A percentile compares a stretch with the other conserved stretches of the same genome.
These are phyloP conservation scores for Xylaria nigripes DNA, from an alignment of 495 filamentous ascomycete species.

Conservation along the genomic window DNA sequence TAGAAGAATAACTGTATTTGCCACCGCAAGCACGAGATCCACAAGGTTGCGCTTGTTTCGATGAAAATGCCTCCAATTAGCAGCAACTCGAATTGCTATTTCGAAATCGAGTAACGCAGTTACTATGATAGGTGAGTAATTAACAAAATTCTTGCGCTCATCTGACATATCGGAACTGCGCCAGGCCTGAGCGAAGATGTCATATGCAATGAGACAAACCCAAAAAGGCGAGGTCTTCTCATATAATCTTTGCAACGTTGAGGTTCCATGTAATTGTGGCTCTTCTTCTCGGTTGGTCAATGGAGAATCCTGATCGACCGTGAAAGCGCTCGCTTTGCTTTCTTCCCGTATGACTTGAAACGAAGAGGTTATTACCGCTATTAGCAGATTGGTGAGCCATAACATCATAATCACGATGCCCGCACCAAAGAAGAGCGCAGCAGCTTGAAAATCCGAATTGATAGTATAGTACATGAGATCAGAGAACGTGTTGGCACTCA, in stretches of 20 bases:
- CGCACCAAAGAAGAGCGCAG: slow-evolving; percentile 75
- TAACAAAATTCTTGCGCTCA: slow-evolving; percentile 41
- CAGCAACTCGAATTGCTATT: slow-evolving; percentile 68
- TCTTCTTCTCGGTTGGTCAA: slow-evolving; percentile 37
- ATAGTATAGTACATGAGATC: slow-evolving; percentile 90
- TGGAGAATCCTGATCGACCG: slow-evolving; percentile 48
- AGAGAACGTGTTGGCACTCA: slow-evolving; percentile 95
- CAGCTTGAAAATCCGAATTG: slow-evolving; percentile 80
- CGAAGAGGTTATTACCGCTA: slow-evolving; percentile 96
- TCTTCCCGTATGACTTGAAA: slow-evolving; percentile 98
- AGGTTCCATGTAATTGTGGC: slow-evolving; percentile 40
- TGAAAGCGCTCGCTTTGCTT: slow-evolving; percentile 87
- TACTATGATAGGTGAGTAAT: slow-evolving; percentile 64
- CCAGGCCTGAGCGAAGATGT: slow-evolving; percentile 63
- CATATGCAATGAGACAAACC: slow-evolving; percentile 71
- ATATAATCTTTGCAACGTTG: slow-evolving; percentile 57
- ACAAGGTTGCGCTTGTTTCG: slow-evolving; percentile 62
- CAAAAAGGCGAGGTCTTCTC: slow-evolving; percentile 68
- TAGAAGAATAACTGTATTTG: slow-evolving; percentile 79
- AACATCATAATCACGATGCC: slow-evolving; percentile 90
- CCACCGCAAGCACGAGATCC: slow-evolving; percentile 69
- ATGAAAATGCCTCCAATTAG: slow-evolving; percentile 75
- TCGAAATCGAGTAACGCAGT: slow-evolving; percentile 75
- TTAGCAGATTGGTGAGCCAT: slow-evolving; percentile 93
- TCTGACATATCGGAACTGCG: slow-evolving; percentile 65